phyloP scores from a whole-genome alignment of 2,329 filamentous ascomycete genomes.

The Ambrosiella cleistominuta region DNA sequence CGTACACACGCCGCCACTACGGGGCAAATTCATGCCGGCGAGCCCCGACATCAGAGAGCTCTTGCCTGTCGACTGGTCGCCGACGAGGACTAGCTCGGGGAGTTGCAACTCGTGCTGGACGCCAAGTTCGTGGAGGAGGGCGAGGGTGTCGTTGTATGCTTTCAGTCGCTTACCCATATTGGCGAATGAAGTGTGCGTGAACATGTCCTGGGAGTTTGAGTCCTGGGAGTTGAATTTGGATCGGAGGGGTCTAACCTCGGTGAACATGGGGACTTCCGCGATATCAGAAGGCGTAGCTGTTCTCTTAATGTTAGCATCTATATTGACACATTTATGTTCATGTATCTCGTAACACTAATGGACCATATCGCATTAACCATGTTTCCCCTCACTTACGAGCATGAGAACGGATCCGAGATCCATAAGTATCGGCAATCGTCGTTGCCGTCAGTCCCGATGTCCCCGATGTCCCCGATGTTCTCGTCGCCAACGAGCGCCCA shows the following conservation, averaged over 20 bases:
- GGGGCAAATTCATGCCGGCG: constrained; percentile 52
- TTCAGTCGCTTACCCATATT: constrained; percentile 47
- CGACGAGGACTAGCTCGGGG: constrained; percentile 66
- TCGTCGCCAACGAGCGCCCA: background rate
- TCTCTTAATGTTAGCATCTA: background rate
- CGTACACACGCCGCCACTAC: constrained; percentile 57
- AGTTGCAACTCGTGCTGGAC: constrained; percentile 54
- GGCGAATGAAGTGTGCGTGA: constrained; percentile 27
- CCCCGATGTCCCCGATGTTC: background rate
- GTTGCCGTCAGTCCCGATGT: background rate
- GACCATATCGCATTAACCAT: too few relatives aligned
- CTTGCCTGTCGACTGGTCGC: constrained; percentile 74
- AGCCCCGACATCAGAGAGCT: constrained; percentile 50
- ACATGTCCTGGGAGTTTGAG: constrained; percentile 18
- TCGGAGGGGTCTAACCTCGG: constrained; percentile 3
- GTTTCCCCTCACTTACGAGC: background rate
- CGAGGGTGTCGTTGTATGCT: constrained; percentile 46
- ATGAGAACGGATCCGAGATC: background rate
- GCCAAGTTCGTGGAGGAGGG: constrained; percentile 52
- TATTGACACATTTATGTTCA: too few relatives aligned
- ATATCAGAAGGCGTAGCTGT: constrained; percentile 23
- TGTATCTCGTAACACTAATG: too few relatives aligned
- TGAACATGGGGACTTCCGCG: constrained; percentile 14
- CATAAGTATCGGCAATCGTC: constrained; percentile 4
- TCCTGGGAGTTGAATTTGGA: background rate